Conservation (phyloP, 441 rosid genomes). For the Capsella rubella region DNA sequence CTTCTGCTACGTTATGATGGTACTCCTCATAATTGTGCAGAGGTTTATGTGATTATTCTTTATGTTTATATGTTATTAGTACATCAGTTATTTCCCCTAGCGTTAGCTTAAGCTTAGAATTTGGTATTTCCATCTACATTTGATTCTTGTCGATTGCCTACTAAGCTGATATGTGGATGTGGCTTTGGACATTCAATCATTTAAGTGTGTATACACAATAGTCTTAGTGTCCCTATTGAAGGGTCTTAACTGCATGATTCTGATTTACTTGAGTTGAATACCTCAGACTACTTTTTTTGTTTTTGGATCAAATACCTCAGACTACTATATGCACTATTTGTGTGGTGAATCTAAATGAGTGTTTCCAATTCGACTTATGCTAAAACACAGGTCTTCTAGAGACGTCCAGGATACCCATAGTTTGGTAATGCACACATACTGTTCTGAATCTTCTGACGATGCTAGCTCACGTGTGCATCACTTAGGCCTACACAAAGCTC, state of each 20-base stretch:
- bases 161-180: conserved; percentile 25
- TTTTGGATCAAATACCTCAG: conserved; percentile 37
- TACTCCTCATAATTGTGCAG: conserved; percentile 8
- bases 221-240: conserved; percentile 11
- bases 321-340: conserved; percentile 40
- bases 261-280: conserved; percentile 43
- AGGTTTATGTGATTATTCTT: conserved; percentile 9
- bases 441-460: conserved; percentile 81
- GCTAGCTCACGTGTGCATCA: conserved; percentile 85
- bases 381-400: conserved; percentile 88
- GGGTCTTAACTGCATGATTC: conserved; percentile 17
- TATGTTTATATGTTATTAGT: conserved; percentile 22
- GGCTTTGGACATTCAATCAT: conserved; percentile 25
- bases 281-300: conserved; percentile 41
- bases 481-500: conserved; percentile 97
- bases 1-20: conserved; percentile 34
- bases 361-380: conserved; percentile 73
- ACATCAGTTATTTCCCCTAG: conserved; percentile 8
- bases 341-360: conserved; percentile 58
- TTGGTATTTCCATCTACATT: conserved; percentile 4
- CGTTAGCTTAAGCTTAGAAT: conserved; percentile 29
- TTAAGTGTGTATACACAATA: conserved; percentile 1
- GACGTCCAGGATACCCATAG: conserved; percentile 91
- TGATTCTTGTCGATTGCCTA: conserved; percentile 1
- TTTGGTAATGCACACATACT: conserved; percentile 93